These are phyloP conservation scores for Ceratocystiopsis minuta DNA, from an alignment of 2,329 filamentous ascomycete genomes.

Conservation along the genomic window DNA sequence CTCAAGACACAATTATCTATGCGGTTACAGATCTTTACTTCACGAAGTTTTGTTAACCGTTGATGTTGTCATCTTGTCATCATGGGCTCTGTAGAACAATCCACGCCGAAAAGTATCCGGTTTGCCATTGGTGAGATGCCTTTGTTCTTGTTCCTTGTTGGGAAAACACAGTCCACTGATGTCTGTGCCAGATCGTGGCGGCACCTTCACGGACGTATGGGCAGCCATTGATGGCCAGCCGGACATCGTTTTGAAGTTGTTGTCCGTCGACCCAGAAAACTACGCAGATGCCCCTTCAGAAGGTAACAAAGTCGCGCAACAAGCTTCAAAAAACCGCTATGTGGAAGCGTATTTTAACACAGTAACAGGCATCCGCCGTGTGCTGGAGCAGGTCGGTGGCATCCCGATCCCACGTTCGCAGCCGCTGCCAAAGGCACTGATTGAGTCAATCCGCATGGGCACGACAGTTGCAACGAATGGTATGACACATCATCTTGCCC, in stretches of 20 bases:
- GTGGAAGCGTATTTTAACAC: no score
- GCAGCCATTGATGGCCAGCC: conserved; percentile 15
- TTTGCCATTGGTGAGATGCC: not conserved
- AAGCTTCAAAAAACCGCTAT: no score
- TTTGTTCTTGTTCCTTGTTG: not conserved
- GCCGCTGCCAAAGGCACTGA: conserved; percentile 1
- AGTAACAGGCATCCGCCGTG: not conserved
- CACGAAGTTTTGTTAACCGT: no score
- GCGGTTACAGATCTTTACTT: no score
- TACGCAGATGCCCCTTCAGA: not conserved
- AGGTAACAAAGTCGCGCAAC: not conserved
- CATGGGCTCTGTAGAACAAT: not conserved
- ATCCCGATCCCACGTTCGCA: not conserved
- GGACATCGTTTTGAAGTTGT: conserved; percentile 10
- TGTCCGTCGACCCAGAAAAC: conserved; percentile 1
- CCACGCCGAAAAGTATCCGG: not conserved
- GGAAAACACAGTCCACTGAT: no score
- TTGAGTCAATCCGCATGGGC: conserved; percentile 8
- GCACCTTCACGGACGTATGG: conserved; percentile 9
- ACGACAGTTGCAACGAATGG: conserved; percentile 2
- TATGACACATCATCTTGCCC: not conserved
- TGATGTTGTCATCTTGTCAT: no score
- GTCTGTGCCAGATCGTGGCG: conserved; percentile 3
- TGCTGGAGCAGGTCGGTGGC: not conserved
- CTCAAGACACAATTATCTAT: no score